Evolutionary conservation across 1,139 yeast genomes (phyloP).

Genomic region (Nakaseomyces kungkrabaensis): DNA sequence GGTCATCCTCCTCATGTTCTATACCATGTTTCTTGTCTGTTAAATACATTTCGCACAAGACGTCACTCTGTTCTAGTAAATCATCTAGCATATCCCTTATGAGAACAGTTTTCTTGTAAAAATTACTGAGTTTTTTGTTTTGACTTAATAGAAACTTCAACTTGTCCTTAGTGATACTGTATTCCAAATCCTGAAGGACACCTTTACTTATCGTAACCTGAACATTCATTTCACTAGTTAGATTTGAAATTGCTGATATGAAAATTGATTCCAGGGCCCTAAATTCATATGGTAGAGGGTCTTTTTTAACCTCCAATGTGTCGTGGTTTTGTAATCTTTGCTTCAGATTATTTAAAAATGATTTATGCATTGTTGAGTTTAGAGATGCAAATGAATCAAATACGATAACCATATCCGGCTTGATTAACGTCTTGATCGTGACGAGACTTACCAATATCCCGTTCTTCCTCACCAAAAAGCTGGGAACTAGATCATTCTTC

Average conservation of each 20-base stretch:
- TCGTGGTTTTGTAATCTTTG: conserved; percentile 22
- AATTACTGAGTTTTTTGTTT: conserved; percentile 70
- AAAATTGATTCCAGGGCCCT: conserved; percentile 83
- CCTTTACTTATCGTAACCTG: conserved; percentile 68
- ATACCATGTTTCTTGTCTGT: conserved; percentile 33
- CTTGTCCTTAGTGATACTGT: conserved; percentile 73
- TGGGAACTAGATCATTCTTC: conserved; percentile 46
- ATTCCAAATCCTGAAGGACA: conserved; percentile 72
- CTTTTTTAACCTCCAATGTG: conserved; percentile 18
- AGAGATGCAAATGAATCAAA: conserved; percentile 40
- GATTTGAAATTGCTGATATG: conserved; percentile 69
- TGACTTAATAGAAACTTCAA: conserved; percentile 70
- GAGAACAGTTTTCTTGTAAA: conserved; percentile 72
- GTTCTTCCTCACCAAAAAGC: conserved; percentile 50
- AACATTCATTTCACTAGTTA: conserved; percentile 76
- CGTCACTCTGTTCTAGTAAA: conserved; percentile 75
- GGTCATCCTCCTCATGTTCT: conserved; percentile 32
- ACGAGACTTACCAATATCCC: conserved; percentile 56
- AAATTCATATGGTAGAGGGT: conserved; percentile 53
- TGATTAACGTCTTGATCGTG: conserved; percentile 61
- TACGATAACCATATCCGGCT: conserved; percentile 52
- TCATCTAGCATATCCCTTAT: conserved; percentile 84
- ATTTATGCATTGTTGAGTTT: conserved; percentile 26
- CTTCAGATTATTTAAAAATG: conserved; percentile 24
- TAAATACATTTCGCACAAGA: conserved; percentile 57